Percentiles rank a stretch among this genome's conserved stretches.
These are phyloP conservation scores for Achaetomium macrosporum DNA, from an alignment of 2,329 filamentous ascomycete species.

Conservation along the genomic window DNA sequence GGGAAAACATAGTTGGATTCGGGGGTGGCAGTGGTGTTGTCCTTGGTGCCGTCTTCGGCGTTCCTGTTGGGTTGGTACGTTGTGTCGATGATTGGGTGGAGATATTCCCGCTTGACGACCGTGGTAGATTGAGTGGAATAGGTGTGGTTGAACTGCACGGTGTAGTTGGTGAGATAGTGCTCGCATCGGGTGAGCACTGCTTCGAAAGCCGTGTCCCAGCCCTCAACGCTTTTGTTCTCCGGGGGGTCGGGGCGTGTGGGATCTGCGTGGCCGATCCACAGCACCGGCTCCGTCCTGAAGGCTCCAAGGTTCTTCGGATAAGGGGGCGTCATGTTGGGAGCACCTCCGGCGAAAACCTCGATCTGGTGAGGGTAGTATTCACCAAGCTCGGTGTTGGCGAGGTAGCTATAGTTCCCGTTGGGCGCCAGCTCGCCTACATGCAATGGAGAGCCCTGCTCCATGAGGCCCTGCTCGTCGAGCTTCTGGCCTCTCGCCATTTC, in stretches of 20 bases:
- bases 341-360: conserved; percentile 28
- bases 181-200: conserved; percentile 35
- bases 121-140: conserved; percentile 28
- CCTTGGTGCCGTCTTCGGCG: conserved; percentile 32
- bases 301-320: conserved; percentile 32
- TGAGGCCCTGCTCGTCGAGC: conserved; percentile 23
- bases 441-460: conserved; percentile 28
- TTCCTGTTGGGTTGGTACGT: conserved; percentile 25
- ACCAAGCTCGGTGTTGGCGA: conserved; percentile 28
- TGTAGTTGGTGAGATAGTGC: conserved; percentile 34
- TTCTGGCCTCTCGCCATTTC: conserved; percentile 29
- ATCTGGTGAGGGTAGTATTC: conserved; percentile 32
- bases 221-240: conserved; percentile 20
- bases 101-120: conserved; percentile 25
- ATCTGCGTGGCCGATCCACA: conserved; percentile 35
- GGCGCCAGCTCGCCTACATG: conserved; percentile 30
- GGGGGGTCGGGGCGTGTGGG: conserved; percentile 23
- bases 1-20: conserved; percentile 30
- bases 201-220: conserved; percentile 30
- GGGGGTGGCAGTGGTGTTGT: conserved; percentile 32
- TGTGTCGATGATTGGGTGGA: conserved; percentile 32
- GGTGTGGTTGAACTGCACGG: conserved; percentile 31
- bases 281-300: conserved; percentile 34
- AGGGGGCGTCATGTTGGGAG: conserved; percentile 24
- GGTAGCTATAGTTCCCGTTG: conserved; percentile 31